A percentile compares a stretch with the other conserved stretches of the same genome.
These are phyloP conservation scores for Lodderomyces parapsilosis DNA, from an alignment of 1,139 yeast species.

Conservation along the genomic window DNA sequence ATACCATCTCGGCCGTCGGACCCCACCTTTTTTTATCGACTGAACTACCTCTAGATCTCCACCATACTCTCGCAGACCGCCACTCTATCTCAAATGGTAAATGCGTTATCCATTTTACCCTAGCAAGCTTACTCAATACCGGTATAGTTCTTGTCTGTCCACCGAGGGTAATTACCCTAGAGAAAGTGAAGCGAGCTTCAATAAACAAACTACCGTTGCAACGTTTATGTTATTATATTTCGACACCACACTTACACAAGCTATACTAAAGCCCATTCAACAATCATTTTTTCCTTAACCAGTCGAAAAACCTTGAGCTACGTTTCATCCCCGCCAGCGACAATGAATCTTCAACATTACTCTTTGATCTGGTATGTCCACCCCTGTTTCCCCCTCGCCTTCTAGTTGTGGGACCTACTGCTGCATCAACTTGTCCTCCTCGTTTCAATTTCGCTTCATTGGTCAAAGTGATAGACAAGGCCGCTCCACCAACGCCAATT, in stretches of 20 bases:
- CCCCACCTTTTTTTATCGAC: background rate
- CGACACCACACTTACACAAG: background rate
- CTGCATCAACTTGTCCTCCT: background rate
- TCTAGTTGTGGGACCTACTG: background rate
- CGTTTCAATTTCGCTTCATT: background rate
- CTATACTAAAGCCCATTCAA: too few relatives aligned
- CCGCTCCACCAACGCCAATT: background rate
- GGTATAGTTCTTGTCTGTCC: too few relatives aligned
- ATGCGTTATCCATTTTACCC: too few relatives aligned
- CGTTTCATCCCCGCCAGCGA: conserved; percentile 6
- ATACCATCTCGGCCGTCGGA: background rate
- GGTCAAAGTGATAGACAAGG: background rate
- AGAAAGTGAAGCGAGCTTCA: background rate
- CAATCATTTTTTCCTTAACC: conserved; percentile 15
- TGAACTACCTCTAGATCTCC: background rate
- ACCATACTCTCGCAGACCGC: too few relatives aligned
- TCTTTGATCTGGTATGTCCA: conserved; percentile 2
- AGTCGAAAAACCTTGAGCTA: conserved; percentile 14
- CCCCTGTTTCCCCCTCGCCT: background rate
- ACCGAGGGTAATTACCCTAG: too few relatives aligned
- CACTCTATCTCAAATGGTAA: too few relatives aligned
- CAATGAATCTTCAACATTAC: conserved; percentile 8
- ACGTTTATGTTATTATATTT: background rate
- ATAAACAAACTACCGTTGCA: background rate
- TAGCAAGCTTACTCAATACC: too few relatives aligned